Evolutionary conservation across 768 basidiomycete genomes (phyloP), one percentile per base, ranked within the genome.

Genomic region (Lyophyllum atratum): DNA sequence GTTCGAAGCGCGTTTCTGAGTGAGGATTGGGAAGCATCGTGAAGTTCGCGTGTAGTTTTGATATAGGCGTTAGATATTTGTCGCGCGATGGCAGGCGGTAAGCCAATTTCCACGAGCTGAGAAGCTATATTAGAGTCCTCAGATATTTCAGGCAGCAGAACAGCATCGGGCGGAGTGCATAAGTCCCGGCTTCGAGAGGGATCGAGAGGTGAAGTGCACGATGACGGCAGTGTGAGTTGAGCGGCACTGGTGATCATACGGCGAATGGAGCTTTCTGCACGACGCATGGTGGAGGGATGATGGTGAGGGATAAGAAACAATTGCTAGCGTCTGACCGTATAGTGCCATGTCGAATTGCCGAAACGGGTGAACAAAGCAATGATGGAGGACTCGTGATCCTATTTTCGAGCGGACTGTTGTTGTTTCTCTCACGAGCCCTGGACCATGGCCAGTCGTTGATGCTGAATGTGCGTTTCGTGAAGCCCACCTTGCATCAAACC

Each of bases 21-120:
- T 3, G 59, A 60, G 1, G 42, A 4, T 37, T 60, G 33, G 21
- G 55, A 60, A 1, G 22, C n/a, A 29, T 43, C 7, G 33, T 52
- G 51, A 12, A 60, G 40, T 2, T 56, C 45, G 26, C 50, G 15
- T 11, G 51, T 19, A 1, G 47, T 11, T 24, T 46, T 56, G 22
- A 56, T 50, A 22, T 54, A 60, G 15, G 39, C 25, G 28, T 40
- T 44, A 29, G 61, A 51, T 11, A 58, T 9, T 15, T 54, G 55
- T 14, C 10, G 14, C 5, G 52, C 52, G 10, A 19, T 11, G 15
- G 22, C 24, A 14, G 34, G 26, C 14, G 48, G 9, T 10, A 60
- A 25, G 4, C 59, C 55, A 31, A 44, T 31, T 8, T 15, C 55
- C n/a, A 44, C 24, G 17, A 56, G 39, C 3, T 37, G 46, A 29